These are phyloP conservation scores for Daldinia caldariorum DNA, from an alignment of 495 filamentous ascomycete species.

Conservation along the genomic window DNA sequence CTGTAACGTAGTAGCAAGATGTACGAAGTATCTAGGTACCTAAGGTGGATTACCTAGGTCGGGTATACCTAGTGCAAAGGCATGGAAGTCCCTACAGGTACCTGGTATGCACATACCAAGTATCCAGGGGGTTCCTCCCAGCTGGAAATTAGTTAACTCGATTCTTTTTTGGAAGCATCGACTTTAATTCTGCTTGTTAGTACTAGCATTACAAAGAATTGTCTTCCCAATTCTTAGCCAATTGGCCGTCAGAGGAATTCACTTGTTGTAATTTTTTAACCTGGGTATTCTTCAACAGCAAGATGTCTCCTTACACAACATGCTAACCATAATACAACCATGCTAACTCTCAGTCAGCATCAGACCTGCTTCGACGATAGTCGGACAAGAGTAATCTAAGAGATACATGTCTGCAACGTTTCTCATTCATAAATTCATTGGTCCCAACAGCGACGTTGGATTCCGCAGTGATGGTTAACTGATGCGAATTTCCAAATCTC, in stretches of 20 bases:
- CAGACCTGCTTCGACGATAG: conserved; percentile 14
- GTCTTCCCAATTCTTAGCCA: conserved; percentile 22
- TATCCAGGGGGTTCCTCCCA: conserved; percentile 1
- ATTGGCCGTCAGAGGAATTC: conserved; percentile 24
- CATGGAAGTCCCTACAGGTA: neutral
- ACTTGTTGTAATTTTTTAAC: conserved; percentile 15
- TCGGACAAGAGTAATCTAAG: conserved; percentile 14
- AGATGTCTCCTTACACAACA: conserved; percentile 26
- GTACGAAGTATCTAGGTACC: no score
- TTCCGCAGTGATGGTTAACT: conserved; percentile 21
- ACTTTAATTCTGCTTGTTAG: conserved; percentile 17
- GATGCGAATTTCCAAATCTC: conserved; percentile 28
- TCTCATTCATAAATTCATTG: conserved; percentile 15
- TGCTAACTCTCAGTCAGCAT: conserved; percentile 21
- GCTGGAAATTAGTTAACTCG: conserved; percentile 5
- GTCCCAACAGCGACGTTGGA: conserved; percentile 11
- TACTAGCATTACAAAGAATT: conserved; percentile 8
- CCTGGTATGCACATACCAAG: neutral
- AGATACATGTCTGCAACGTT: conserved; percentile 23
- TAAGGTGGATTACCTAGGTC: neutral
- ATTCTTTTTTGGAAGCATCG: neutral
- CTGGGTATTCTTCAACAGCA: conserved; percentile 29
- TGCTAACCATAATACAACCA: conserved; percentile 16
- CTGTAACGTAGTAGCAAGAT: no score
- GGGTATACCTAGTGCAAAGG: neutral